Base-by-base conservation (phyloP, 2,329 filamentous ascomycete species). In the Chrysoporthe puriensis region DNA sequence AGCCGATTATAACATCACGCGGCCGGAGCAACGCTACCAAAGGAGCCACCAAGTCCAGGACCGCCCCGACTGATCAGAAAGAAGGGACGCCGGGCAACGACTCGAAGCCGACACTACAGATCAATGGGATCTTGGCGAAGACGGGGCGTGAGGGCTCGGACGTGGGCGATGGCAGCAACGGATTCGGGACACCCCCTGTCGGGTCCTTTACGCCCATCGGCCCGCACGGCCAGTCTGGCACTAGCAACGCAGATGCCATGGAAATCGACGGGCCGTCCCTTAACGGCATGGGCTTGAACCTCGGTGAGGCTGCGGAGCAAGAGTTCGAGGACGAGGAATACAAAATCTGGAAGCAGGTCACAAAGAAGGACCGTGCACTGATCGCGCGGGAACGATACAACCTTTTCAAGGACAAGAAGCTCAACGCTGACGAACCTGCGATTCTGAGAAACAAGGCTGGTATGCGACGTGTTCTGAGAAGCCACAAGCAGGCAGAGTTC, bases 261-360 rank as follows among this genome's bases (percentile, higher is more conserved):
- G 96, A 99, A 67, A 88, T 96, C 44, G 96, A 98, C 76, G 91
- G 87, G 0, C 87, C 90, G 6, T 90, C 90, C 2, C 82, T 93
- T 50, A 90, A 88, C 71, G 89, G 88, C 32, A 84, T 91, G 76
- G 83, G 85, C 0, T 76, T 91, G 26, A 85, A 85, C 50, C 85
- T 92, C 66, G 87, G 87, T 18, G 85, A 91, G 68, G 86, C 87
- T 42, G 85, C 84, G 16, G 91, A 96, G 73, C 92, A 97, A 72
- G 86, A 87, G 14, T 93, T 93, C 72, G 89, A 96, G 73, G 94
- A 98, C 73, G 94, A 98, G 68, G 95, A 97, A 76, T 97, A 96
- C 81, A 97, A 96, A 77, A 92, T 96, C 46, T 99, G 96, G 96
- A 99, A 98, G 81, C 95, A 98, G 79, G 93, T 97, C 52, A 99